Conservation (phyloP, 805 yeast species). For the Candida maris region DNA sequence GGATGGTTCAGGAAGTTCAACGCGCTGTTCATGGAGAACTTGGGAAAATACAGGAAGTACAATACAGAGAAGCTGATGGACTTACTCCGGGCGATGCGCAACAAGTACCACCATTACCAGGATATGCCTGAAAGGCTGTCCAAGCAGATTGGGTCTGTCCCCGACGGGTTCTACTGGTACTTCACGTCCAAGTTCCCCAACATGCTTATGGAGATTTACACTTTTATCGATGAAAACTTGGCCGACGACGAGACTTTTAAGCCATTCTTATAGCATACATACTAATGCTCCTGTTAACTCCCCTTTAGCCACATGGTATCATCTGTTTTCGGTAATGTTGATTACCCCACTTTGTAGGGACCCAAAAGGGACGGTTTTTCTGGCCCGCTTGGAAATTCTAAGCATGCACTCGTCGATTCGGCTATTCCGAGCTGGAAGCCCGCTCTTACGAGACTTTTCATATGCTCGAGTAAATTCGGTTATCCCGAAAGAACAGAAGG, state of each 20-base stretch:
- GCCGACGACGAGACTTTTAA: conserved; percentile 60
- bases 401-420: too few relatives aligned
- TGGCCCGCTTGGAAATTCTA: too few relatives aligned
- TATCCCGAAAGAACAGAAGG: too few relatives aligned
- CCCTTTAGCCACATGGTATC: too few relatives aligned
- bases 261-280: conserved; percentile 33
- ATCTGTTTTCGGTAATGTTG: too few relatives aligned
- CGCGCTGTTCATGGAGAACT: conserved; percentile 66
- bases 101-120: conserved; percentile 91
- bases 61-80: conserved; percentile 78
- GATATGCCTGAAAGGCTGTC: conserved; percentile 74
- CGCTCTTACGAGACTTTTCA: too few relatives aligned
- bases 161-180: conserved; percentile 78
- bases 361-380: too few relatives aligned
- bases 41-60: conserved; percentile 90
- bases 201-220: conserved; percentile 70
- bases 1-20: conserved; percentile 84
- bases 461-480: too few relatives aligned
- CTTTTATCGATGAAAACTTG: conserved; percentile 53
- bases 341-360: too few relatives aligned
- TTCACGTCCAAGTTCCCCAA: conserved; percentile 75
- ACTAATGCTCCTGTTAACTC: too few relatives aligned
- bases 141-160: conserved; percentile 68
- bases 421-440: too few relatives aligned
- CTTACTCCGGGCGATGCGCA: conserved; percentile 80